Evolutionary conservation across 2,329 filamentous ascomycete species (phyloP).

Genomic region (Aspergillus piperis): DNA sequence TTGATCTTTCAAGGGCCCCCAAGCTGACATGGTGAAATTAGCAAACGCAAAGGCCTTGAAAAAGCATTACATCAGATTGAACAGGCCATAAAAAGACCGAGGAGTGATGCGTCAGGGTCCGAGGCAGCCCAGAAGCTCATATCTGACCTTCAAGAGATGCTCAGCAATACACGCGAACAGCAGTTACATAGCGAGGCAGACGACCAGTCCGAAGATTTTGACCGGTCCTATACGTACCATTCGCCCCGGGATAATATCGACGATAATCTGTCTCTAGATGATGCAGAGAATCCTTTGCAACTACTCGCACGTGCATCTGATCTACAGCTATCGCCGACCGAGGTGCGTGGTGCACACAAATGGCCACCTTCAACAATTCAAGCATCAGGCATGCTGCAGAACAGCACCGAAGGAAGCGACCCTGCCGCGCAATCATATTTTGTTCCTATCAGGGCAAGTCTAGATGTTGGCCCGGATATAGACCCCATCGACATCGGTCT

Average conservation of each 20-base stretch:
- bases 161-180: slow-evolving; percentile 51
- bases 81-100: slow-evolving; percentile 63
- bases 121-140: slow-evolving; percentile 46
- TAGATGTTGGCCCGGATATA: slow-evolving; percentile 64
- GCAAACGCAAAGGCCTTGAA: slow-evolving; percentile 72
- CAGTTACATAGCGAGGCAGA: slow-evolving; percentile 30
- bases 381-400: slow-evolving; percentile 40
- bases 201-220: slow-evolving; percentile 36
- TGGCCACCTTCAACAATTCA: slow-evolving; percentile 31
- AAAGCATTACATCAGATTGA: slow-evolving; percentile 75
- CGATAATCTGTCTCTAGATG: slow-evolving; percentile 64
- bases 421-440: slow-evolving; percentile 63
- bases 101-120: slow-evolving; percentile 46
- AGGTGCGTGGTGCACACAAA: slow-evolving; percentile 24
- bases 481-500: slow-evolving; percentile 71
- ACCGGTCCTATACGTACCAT: slow-evolving; percentile 20
- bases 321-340: slow-evolving; percentile 56
- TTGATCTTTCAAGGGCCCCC: background rate
- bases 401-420: slow-evolving; percentile 9
- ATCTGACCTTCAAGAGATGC: slow-evolving; percentile 52
- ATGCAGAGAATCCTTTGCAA: slow-evolving; percentile 74
- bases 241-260: slow-evolving; percentile 37
- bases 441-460: slow-evolving; percentile 61
- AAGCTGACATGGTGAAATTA: slow-evolving; percentile 36
- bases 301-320: slow-evolving; percentile 72